Conservation (phyloP, 345 rosid species). For the Psidium guajava region DNA sequence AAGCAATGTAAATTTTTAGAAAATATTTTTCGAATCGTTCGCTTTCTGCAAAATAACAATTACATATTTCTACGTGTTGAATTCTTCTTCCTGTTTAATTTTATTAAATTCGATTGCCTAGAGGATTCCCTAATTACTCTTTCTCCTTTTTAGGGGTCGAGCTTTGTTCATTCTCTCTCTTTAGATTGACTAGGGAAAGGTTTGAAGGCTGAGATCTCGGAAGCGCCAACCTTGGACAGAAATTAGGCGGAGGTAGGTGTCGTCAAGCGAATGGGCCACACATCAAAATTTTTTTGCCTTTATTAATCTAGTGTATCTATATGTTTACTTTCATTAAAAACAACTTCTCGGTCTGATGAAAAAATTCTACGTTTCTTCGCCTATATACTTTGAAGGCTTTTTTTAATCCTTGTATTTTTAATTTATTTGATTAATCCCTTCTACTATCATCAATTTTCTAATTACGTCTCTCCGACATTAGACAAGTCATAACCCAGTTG, state of each 20-base stretch:
- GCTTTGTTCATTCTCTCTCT: background rate
- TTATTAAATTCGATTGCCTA: fast-evolving
- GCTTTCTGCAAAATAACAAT: no score
- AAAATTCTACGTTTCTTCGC: background rate
- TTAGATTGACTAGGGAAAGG: no score
- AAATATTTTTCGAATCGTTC: no score
- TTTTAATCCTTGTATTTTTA: background rate
- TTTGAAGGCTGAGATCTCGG: background rate
- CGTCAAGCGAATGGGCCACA: background rate
- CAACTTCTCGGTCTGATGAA: no score
- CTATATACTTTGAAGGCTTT: background rate
- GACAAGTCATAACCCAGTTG: background rate
- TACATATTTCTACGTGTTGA: background rate
- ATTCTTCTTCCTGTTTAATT: background rate
- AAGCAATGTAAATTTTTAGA: no score
- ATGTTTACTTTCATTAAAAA: background rate
- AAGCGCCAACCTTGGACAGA: background rate
- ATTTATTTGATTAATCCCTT: background rate
- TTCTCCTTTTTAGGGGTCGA: no score
- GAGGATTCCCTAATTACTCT: background rate
- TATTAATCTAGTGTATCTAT: background rate
- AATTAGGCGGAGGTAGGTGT: background rate
- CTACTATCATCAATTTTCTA: background rate
- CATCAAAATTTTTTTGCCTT: background rate
- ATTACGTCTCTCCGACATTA: background rate